These are phyloP conservation scores for Mucuna pruriens DNA, from an alignment of 306 rosid genomes.

Conservation along the genomic window DNA sequence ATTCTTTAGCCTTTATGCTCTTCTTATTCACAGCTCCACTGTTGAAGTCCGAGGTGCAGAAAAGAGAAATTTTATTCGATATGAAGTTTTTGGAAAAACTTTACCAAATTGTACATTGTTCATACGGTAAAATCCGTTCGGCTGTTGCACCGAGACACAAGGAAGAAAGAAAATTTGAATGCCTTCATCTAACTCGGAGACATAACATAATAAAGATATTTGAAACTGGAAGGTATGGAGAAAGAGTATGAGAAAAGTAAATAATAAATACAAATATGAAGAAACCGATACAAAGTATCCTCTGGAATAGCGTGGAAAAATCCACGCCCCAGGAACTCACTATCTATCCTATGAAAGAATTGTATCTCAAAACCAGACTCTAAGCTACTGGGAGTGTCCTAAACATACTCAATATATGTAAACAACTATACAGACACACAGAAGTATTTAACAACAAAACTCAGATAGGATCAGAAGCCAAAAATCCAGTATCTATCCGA, in stretches of 20 bases:
- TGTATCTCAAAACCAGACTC: constrained; percentile 41
- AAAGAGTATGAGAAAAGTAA: constrained; percentile 8
- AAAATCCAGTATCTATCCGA: constrained; percentile 34
- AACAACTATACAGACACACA: constrained; percentile 55
- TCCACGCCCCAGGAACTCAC: constrained; percentile 42
- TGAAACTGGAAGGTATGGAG: constrained; percentile 6
- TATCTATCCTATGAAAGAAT: constrained; percentile 59
- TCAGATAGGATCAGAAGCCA: constrained; percentile 40
- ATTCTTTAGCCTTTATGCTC: not conserved
- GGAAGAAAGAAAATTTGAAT: not conserved
- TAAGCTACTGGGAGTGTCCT: constrained; percentile 30
- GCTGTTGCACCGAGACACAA: not conserved
- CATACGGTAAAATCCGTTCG: not conserved
- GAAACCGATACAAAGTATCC: constrained; percentile 45
- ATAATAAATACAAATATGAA: constrained; percentile 42
- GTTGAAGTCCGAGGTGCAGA: not conserved
- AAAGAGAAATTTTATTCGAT: not conserved
- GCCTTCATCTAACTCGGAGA: not conserved
- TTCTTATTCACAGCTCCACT: not conserved
- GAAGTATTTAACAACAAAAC: constrained; percentile 43
- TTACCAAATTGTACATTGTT: not conserved
- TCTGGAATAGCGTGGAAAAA: constrained; percentile 45
- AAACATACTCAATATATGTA: constrained; percentile 40
- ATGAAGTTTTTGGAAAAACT: not conserved
- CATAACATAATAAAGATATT: not conserved